These are phyloP conservation scores for Diplodia corticola DNA, from an alignment of 2,329 filamentous ascomycete species.

Conservation along the genomic window DNA sequence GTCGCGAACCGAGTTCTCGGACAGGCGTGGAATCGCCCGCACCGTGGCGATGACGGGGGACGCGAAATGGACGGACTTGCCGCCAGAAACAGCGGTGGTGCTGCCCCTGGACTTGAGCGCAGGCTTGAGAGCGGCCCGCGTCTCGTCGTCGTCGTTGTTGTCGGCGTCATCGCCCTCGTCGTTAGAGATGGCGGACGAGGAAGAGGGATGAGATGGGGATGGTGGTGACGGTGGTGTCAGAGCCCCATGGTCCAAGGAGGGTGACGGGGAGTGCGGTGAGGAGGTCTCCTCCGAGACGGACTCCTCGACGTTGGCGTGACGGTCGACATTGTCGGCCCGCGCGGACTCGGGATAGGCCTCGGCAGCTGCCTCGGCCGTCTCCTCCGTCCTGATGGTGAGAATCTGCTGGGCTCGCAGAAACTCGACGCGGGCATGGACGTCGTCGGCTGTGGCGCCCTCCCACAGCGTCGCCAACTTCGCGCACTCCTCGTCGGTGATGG, in stretches of 20 bases:
- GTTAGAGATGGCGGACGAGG: not conserved
- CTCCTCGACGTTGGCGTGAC: not conserved
- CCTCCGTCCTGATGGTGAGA: not conserved
- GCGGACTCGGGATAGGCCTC: not conserved
- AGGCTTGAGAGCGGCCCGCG: not conserved
- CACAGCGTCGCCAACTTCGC: not conserved
- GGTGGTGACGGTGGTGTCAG: not conserved
- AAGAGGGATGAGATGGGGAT: not conserved
- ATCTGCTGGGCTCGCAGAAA: slow-evolving; percentile 2
- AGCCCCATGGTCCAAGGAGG: not conserved
- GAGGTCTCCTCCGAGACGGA: not conserved
- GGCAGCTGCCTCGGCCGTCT: not conserved
- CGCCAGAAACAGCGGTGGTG: not conserved
- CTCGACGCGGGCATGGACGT: slow-evolving; percentile 3
- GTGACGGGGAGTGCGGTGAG: not conserved
- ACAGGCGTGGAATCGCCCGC: not conserved
- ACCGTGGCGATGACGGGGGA: not conserved
- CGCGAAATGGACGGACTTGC: not conserved
- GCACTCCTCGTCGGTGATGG: not conserved
- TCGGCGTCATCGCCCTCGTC: not conserved
- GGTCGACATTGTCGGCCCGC: not conserved
- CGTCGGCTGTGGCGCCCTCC: not conserved
- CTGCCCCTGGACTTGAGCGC: not conserved
- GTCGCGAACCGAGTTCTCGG: not conserved
- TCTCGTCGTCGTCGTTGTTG: not conserved